phyloP scores from a whole-genome alignment of 495 filamentous ascomycete genomes.

The Monascus purpureus region DNA sequence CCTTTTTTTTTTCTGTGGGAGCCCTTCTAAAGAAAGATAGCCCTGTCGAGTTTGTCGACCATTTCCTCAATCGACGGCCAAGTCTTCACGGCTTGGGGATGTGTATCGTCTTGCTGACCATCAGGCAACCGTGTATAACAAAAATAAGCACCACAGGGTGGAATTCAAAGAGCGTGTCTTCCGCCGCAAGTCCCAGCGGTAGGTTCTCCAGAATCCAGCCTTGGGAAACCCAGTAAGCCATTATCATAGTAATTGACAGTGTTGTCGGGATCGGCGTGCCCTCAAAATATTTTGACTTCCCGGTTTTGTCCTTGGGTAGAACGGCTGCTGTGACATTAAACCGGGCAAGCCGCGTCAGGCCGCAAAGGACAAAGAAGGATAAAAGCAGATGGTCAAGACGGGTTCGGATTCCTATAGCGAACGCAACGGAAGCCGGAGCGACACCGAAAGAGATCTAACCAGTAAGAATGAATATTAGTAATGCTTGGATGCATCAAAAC shows the following conservation, averaged over 20 bases:
- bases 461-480: too few species aligned
- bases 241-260: slow-evolving; percentile 60
- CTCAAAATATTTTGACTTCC: slow-evolving; percentile 91
- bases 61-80: too few species aligned
- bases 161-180: slow-evolving; percentile 62
- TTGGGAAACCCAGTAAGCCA: slow-evolving; percentile 78
- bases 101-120: slow-evolving; percentile 89
- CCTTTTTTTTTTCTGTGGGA: too few species aligned
- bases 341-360: slow-evolving; percentile 81
- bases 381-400: slow-evolving; percentile 74
- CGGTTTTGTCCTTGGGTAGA: slow-evolving; percentile 79
- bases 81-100: slow-evolving; percentile 90
- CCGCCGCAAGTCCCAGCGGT: slow-evolving; percentile 50
- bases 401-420: slow-evolving; percentile 81
- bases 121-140: slow-evolving; percentile 70
- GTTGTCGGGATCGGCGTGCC: slow-evolving; percentile 92
- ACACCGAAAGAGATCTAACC: slow-evolving; percentile 88
- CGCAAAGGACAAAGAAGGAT: slow-evolving; percentile 86
- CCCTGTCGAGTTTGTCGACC: too few species aligned
- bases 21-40: too few species aligned
- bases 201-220: slow-evolving; percentile 67
- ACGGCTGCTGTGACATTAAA: slow-evolving; percentile 90
- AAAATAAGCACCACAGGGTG: slow-evolving; percentile 80
- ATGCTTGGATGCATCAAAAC: neutral
- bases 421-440: slow-evolving; percentile 72